These are phyloP conservation scores for Megacollybia marginata DNA, from an alignment of 768 basidiomycete genomes.

Conservation along the genomic window DNA sequence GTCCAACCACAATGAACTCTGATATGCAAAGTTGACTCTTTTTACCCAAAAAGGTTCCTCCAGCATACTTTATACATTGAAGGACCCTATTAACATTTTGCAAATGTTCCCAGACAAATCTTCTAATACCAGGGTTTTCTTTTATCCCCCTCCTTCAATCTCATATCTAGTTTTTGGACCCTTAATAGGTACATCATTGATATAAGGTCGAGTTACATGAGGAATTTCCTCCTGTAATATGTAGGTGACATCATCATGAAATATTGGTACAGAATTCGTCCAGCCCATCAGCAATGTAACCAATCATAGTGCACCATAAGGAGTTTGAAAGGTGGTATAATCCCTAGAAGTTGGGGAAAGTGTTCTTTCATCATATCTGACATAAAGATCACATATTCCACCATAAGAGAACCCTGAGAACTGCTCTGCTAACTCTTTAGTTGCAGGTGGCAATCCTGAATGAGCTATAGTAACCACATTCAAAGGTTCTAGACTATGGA, in stretches of 20 bases:
- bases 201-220: constrained; percentile 33
- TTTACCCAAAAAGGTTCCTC: constrained; percentile 27
- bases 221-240: constrained; percentile 34
- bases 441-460: constrained; percentile 23
- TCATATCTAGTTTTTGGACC: constrained; percentile 25
- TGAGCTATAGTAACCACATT: constrained; percentile 30
- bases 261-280: constrained; percentile 27
- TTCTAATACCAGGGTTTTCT: constrained; percentile 24
- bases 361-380: constrained; percentile 26
- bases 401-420: constrained; percentile 25
- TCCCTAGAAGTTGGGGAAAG: constrained; percentile 24
- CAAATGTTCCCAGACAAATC: constrained; percentile 34
- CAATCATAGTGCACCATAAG: constrained; percentile 14
- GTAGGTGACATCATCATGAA: constrained; percentile 30
- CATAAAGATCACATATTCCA: constrained; percentile 25
- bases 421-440: constrained; percentile 22
- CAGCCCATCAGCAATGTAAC: constrained; percentile 20
- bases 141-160: constrained; percentile 16
- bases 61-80: constrained; percentile 25
- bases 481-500: constrained; percentile 29
- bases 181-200: too few relatives aligned
- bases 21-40: constrained; percentile 24
- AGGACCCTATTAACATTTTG: constrained; percentile 26
- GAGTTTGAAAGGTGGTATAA: constrained; percentile 33
- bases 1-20: constrained; percentile 25